Conservation (phyloP, 371 early-diverging fungal species). For the Lichtheimia ornata region DNA sequence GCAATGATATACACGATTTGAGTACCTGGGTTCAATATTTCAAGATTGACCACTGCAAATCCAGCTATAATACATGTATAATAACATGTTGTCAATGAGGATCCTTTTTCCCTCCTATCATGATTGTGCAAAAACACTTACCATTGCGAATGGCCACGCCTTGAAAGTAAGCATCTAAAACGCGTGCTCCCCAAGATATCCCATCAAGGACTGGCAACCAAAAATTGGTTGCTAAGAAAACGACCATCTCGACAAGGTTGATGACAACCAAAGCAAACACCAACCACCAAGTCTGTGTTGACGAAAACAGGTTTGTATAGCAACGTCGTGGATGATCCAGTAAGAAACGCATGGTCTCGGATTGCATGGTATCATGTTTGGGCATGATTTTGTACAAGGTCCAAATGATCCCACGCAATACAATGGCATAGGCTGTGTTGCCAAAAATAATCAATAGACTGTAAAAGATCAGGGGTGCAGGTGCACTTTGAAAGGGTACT, state of each 20-base stretch:
- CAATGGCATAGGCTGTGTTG: constrained; percentile 16
- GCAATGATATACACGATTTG: constrained; percentile 44
- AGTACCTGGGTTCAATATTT: constrained; percentile 42
- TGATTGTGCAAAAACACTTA: background rate
- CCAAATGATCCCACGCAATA: constrained; percentile 21
- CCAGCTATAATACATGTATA: constrained; percentile 33
- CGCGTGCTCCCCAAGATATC: constrained; percentile 32
- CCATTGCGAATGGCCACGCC: constrained; percentile 44
- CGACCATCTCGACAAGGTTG: constrained; percentile 29
- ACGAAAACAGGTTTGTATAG: constrained; percentile 20
- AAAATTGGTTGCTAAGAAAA: constrained; percentile 35
- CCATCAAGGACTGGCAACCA: constrained; percentile 38
- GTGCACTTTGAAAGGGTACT: constrained; percentile 20
- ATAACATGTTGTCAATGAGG: background rate
- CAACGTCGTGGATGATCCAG: constrained; percentile 25
- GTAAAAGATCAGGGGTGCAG: constrained; percentile 10
- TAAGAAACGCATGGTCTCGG: constrained; percentile 18
- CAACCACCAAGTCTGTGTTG: constrained; percentile 22
- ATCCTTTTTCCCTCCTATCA: too few relatives aligned
- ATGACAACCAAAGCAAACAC: constrained; percentile 18
- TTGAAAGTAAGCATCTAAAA: constrained; percentile 42
- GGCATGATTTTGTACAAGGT: constrained; percentile 29
- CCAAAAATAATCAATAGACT: constrained; percentile 18
- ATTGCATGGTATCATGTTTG: constrained; percentile 6
- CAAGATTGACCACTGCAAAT: constrained; percentile 37